A percentile compares a stretch with the other conserved stretches of the same genome.
phyloP scores from a whole-genome alignment of 2,329 filamentous ascomycete genomes.

The Kalmusia sp. region DNA sequence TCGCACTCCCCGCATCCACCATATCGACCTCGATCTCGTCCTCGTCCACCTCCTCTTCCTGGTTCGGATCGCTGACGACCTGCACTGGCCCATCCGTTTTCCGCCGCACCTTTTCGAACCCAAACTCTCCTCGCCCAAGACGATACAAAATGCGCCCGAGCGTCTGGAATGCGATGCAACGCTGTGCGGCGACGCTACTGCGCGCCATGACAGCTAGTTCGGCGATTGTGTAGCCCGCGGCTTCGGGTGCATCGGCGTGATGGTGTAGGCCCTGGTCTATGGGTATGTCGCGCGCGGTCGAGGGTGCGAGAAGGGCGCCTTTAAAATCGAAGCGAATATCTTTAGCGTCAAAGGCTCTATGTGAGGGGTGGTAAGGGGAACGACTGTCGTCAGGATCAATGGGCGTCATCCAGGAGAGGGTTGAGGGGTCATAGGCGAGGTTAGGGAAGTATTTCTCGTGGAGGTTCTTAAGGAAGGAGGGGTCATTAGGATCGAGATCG shows the following conservation, averaged over 20 bases:
- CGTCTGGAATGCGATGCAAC: constrained; percentile 91
- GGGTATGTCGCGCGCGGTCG: constrained; percentile 75
- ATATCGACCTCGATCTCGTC: constrained; percentile 46
- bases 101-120: constrained; percentile 55
- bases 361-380: constrained; percentile 82
- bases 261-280: constrained; percentile 86
- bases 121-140: constrained; percentile 76
- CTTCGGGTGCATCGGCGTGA: constrained; percentile 89
- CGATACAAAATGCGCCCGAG: constrained; percentile 85
- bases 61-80: constrained; percentile 47
- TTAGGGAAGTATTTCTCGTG: constrained; percentile 94
- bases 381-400: constrained; percentile 66
- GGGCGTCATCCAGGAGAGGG: constrained; percentile 89
- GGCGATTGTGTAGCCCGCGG: constrained; percentile 90
- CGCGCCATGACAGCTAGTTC: constrained; percentile 83
- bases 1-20: constrained; percentile 46
- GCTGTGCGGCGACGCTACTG: constrained; percentile 82
- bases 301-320: constrained; percentile 80
- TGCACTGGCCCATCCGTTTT: constrained; percentile 57
- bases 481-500: constrained; percentile 82
- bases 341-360: constrained; percentile 73
- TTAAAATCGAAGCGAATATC: constrained; percentile 89
- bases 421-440: constrained; percentile 82
- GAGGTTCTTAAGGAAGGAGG: constrained; percentile 82
- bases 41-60: constrained; percentile 45